These are phyloP conservation scores for Panicum virgatum DNA, from an alignment of 202 grass and related monocot genomes.

Conservation along the genomic window DNA sequence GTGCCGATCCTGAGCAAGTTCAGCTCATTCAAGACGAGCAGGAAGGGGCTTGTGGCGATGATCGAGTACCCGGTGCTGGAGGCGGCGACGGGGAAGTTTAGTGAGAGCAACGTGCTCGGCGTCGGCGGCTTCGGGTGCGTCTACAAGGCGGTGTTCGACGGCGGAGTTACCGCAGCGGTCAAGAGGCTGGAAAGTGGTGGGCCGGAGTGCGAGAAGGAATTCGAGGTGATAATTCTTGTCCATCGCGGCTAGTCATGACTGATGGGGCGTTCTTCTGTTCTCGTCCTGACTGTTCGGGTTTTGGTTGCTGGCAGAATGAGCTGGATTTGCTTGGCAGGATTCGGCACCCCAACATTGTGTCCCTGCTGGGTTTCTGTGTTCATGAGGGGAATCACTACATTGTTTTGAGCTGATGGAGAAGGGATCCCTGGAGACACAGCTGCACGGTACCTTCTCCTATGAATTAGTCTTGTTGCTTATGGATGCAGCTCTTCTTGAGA, in stretches of 20 bases:
- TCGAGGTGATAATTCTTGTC: conserved; percentile 58
- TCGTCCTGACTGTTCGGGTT: conserved; percentile 20
- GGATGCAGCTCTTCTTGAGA: conserved; percentile 47
- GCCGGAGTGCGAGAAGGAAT: conserved; percentile 74
- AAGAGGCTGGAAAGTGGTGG: conserved; percentile 76
- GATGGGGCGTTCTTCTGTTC: neutral
- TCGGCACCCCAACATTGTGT: conserved; percentile 87
- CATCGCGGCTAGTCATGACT: neutral
- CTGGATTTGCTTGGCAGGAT: conserved; percentile 89
- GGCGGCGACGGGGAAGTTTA: conserved; percentile 71
- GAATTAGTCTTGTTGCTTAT: conserved; percentile 38
- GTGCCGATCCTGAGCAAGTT: conserved; percentile 81
- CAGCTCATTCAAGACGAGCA: conserved; percentile 63
- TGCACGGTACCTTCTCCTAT: conserved; percentile 73
- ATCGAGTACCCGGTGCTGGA: conserved; percentile 74
- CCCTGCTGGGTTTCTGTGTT: conserved; percentile 90
- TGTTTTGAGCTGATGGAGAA: conserved; percentile 96
- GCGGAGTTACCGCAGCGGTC: conserved; percentile 63
- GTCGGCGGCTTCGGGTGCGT: conserved; percentile 81
- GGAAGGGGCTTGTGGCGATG: conserved; percentile 76
- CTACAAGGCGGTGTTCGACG: conserved; percentile 77
- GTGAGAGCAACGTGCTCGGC: conserved; percentile 71
- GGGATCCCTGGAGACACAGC: conserved; percentile 82
- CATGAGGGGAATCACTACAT: conserved; percentile 66
- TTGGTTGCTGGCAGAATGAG: conserved; percentile 74